Evolutionary conservation across 148 eudicot species (phyloP).

Genomic region (Camellia japonica): DNA sequence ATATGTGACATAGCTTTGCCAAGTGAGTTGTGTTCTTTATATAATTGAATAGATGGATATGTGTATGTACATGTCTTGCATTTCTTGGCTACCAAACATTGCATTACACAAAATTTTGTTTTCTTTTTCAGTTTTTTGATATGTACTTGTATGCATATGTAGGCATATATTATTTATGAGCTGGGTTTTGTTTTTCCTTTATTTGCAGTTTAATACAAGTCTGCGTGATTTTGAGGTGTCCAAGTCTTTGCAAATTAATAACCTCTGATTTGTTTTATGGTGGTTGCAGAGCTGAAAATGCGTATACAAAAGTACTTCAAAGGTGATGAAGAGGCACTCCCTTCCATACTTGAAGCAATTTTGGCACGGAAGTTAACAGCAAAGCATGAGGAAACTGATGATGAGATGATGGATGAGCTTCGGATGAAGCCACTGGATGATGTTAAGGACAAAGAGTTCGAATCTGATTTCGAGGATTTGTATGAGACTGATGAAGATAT

Average conservation of each 20-base stretch:
- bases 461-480: slow-evolving; percentile 59
- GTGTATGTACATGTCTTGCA: not conserved
- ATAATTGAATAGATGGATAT: not conserved
- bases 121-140: not conserved
- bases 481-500: slow-evolving; percentile 68
- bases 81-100: not conserved
- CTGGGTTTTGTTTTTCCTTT: not conserved
- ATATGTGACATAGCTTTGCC: too few relatives aligned
- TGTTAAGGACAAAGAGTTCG: slow-evolving; percentile 51
- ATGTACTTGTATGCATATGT: not conserved
- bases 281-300: slow-evolving; percentile 57
- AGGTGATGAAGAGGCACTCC: slow-evolving; percentile 57
- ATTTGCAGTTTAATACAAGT: not conserved
- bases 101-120: not conserved
- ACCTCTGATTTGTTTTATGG: not conserved
- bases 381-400: slow-evolving; percentile 78
- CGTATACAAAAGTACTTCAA: slow-evolving; percentile 59
- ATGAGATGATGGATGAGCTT: slow-evolving; percentile 62
- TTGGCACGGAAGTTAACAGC: slow-evolving; percentile 51
- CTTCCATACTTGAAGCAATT: slow-evolving; percentile 54
- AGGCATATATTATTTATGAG: not conserved
- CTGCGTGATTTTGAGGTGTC: not conserved
- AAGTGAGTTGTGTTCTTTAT: too few relatives aligned
- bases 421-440: slow-evolving; percentile 37
- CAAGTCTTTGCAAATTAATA: not conserved